These are phyloP conservation scores for Barbarea vulgaris DNA, from an alignment of 345 rosid species.

Conservation along the genomic window DNA sequence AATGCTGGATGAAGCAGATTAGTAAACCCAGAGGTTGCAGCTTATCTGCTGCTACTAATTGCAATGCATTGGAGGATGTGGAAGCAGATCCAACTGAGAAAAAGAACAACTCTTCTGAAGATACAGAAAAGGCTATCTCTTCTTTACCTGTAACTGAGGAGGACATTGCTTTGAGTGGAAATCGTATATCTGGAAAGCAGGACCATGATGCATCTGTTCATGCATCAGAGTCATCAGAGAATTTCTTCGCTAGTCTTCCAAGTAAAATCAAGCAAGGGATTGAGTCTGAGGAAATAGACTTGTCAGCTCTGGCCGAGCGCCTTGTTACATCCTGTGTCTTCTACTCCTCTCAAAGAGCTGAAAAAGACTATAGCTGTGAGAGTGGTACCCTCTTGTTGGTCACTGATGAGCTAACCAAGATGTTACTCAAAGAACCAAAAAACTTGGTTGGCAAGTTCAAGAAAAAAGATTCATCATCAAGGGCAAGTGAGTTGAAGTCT, in stretches of 20 bases:
- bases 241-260: constrained; percentile 60
- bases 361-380: constrained; percentile 43
- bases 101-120: constrained; percentile 45
- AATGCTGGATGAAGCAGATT: constrained; percentile 91
- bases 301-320: constrained; percentile 76
- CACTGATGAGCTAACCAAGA: constrained; percentile 53
- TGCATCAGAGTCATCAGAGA: constrained; percentile 54
- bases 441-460: constrained; percentile 55
- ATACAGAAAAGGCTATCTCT: constrained; percentile 53
- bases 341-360: constrained; percentile 62
- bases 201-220: constrained; percentile 52
- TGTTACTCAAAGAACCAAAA: constrained; percentile 76
- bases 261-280: constrained; percentile 71
- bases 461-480: constrained; percentile 42
- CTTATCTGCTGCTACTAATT: constrained; percentile 33
- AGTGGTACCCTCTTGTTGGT: constrained; percentile 45
- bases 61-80: constrained; percentile 39
- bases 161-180: constrained; percentile 62
- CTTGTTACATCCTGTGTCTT: constrained; percentile 66
- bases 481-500: constrained; percentile 40
- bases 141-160: constrained; percentile 60
- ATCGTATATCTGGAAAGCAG: constrained; percentile 49
- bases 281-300: constrained; percentile 71
- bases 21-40: constrained; percentile 48
- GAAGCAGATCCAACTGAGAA: constrained; percentile 46